Conservation (phyloP, 805 yeast genomes). For the Starmerella asiatica region DNA sequence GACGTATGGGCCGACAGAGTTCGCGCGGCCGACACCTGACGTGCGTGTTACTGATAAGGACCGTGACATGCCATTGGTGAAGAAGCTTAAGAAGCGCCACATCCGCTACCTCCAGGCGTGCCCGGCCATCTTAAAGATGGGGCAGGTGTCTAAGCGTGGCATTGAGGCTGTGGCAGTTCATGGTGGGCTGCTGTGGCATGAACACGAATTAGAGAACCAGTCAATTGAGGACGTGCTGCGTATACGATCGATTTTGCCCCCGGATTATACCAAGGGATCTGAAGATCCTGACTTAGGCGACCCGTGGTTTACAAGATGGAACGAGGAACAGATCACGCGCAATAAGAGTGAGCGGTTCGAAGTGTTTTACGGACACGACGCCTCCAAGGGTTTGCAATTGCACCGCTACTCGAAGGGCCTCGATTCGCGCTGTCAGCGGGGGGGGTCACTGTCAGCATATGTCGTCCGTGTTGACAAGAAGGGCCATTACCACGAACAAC, state of each 20-base stretch:
- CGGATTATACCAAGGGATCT: conserved; percentile 46
- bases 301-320: conserved; percentile 50
- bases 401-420: conserved; percentile 61
- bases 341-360: conserved; percentile 23
- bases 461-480: conserved; percentile 28
- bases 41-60: conserved; percentile 3
- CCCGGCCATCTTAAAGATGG: conserved; percentile 49
- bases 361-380: conserved; percentile 83
- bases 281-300: conserved; percentile 32
- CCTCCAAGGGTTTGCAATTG: conserved; percentile 56
- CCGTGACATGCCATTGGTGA: conserved; percentile 35
- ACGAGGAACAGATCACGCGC: conserved; percentile 28
- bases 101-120: conserved; percentile 47
- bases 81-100: conserved; percentile 45
- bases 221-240: conserved; percentile 50
- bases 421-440: conserved; percentile 72
- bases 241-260: conserved; percentile 55
- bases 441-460: conserved; percentile 53
- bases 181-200: conserved; percentile 67
- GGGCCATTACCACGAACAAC: conserved; percentile 22
- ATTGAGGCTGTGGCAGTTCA: conserved; percentile 53
- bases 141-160: conserved; percentile 35
- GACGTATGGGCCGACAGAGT: conserved; percentile 13
- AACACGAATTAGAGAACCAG: conserved; percentile 39
- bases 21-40: not conserved